phyloP scores from a whole-genome alignment of 1,139 yeast genomes.

The Hemisphaericaspora xylanilytica region DNA sequence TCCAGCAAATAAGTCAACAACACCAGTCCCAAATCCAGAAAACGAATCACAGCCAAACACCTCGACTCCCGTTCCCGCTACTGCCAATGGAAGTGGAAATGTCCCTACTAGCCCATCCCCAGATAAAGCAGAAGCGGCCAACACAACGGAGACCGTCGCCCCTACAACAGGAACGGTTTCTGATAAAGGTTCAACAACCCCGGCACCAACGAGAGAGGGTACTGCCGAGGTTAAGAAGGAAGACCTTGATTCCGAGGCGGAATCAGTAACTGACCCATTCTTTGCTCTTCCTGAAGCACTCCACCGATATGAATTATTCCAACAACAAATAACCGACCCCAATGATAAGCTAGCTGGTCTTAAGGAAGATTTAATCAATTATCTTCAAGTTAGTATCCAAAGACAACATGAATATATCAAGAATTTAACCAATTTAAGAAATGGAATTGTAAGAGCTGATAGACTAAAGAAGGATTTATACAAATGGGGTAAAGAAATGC shows the following conservation, averaged over 20 bases:
- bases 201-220: conserved; percentile 21
- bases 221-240: conserved; percentile 66
- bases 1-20: not conserved
- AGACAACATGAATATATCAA: conserved; percentile 88
- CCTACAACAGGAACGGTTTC: too few species aligned
- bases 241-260: conserved; percentile 34
- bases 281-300: conserved; percentile 39
- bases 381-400: conserved; percentile 59
- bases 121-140: conserved; percentile 23
- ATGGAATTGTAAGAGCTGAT: conserved; percentile 75
- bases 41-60: not conserved
- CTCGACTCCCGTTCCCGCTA: not conserved
- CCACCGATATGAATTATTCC: conserved; percentile 36
- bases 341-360: conserved; percentile 28
- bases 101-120: not conserved
- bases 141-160: too few species aligned
- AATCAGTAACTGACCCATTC: conserved; percentile 30
- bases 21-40: not conserved
- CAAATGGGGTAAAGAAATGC: conserved; percentile 84
- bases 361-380: conserved; percentile 45
- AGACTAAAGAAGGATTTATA: conserved; percentile 65
- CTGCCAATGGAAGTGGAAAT: not conserved
- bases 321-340: conserved; percentile 25
- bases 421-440: conserved; percentile 67
- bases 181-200: not conserved